Base-by-base conservation (phyloP, 1,284 basidiomycete genomes). In the Marasmius oreades region DNA sequence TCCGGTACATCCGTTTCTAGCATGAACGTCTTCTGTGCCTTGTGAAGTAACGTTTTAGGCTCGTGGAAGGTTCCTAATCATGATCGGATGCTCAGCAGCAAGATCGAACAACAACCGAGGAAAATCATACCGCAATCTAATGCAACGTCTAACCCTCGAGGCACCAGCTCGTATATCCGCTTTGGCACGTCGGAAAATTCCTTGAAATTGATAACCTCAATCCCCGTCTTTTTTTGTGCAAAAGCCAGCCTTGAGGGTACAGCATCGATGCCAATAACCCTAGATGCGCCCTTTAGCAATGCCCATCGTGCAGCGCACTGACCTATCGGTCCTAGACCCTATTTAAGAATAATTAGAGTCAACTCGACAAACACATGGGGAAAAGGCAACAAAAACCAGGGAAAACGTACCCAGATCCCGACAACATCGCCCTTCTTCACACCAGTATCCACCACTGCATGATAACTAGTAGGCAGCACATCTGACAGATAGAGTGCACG, bases 1-100 rank as follows among this genome's bases (percentile, higher is more conserved):
- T 92, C 90, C 2, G 82, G 76, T 0, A 84, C 82, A 64, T 92
- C 90, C 0, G 88, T 92, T 72, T 92, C 88, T 36, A 92, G 77
- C 78, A 86, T 84, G 39, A 90, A 70, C 11, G 81, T 65, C 69
- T 88, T 87, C 70, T 90, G 83, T 37, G 85, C 74, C 66, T 86
- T 88, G 73, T 90, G 88, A 5, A 76, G 59, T 31, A 81, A 59
- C 0, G 77, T 74, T 71, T 88, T 88, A n/a, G 85, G 85, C 62
- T 88, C 80, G 66, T 88, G 86, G 77, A 87, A 88, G 1, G 84
- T 82, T 14, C 81, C 81, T 78, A 12, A 24, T 11, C 20, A 18
- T 18, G 45, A 42, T 18, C 8, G 45, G 33, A 3, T 33, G 2
- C 20, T 26, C 1, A n/a, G 20, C 23, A n/a, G 12, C 16, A 11